phyloP scores from a whole-genome alignment of 495 filamentous ascomycete species.

The Neurospora hispaniola region DNA sequence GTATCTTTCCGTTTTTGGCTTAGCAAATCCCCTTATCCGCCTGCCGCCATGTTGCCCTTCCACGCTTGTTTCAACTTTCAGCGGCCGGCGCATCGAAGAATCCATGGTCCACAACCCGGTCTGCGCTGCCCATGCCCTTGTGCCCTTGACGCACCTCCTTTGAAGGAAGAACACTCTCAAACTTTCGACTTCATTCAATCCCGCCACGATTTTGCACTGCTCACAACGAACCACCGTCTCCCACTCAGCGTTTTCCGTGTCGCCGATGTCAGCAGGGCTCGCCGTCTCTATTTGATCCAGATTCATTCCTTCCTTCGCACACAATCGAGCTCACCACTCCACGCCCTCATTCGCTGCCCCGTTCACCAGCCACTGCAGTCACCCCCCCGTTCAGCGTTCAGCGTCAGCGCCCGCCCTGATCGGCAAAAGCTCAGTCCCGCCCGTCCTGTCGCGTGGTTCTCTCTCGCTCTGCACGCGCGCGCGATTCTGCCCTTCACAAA shows the following conservation, averaged over 20 bases:
- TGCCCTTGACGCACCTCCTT: constrained; percentile 10
- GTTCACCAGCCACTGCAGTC: not conserved
- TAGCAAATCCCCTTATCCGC: constrained; percentile 12
- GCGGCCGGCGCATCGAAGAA: not conserved
- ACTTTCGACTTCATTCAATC: constrained; percentile 18
- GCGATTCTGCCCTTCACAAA: constrained; percentile 7
- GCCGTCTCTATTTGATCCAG: not conserved
- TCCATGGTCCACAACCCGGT: not conserved
- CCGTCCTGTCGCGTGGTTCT: constrained; percentile 17
- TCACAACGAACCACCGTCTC: not conserved
- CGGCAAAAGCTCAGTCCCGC: constrained; percentile 10
- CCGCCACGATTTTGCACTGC: constrained; percentile 6
- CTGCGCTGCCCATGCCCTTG: not conserved
- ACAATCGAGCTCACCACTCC: not conserved
- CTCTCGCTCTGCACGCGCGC: constrained; percentile 15
- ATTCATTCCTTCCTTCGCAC: not conserved
- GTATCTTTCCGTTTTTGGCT: constrained; percentile 14
- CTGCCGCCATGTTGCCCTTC: not conserved
- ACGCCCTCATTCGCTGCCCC: not conserved
- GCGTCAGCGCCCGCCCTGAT: constrained; percentile 7
- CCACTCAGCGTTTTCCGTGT: constrained; percentile 1
- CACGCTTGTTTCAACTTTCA: not conserved
- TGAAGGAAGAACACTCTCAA: constrained; percentile 8
- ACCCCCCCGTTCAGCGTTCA: constrained; percentile 3
- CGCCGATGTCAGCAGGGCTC: not conserved